Conservation (phyloP, 257 asterid species). For the Capsicum rhomboideum region DNA sequence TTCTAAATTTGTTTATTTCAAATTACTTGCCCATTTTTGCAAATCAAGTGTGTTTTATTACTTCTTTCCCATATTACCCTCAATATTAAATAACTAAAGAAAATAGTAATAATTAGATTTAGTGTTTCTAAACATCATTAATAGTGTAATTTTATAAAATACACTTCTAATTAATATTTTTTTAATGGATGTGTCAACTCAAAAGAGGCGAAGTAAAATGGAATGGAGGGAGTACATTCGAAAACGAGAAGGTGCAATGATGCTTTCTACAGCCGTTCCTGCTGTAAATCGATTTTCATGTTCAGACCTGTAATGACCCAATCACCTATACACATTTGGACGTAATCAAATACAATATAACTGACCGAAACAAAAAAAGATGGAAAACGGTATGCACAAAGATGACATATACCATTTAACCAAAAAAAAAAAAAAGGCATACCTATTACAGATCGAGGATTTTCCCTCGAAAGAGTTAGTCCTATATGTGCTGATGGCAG, state of each 20-base stretch:
- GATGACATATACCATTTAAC: background rate
- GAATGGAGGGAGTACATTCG: no score
- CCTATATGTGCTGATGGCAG: background rate
- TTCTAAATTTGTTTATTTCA: no score
- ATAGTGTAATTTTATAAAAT: no score
- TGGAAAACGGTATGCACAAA: constrained; percentile 19
- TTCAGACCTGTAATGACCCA: constrained; percentile 1
- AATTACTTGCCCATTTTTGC: no score
- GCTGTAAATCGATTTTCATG: constrained; percentile 6
- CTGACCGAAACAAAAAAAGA: background rate
- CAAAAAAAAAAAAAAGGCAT: background rate
- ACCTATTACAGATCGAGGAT: background rate
- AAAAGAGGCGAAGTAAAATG: no score
- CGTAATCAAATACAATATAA: constrained; percentile 2
- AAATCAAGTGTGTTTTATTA: no score
- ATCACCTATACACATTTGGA: constrained; percentile 18
- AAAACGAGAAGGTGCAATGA: constrained; percentile 2
- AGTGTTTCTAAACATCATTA: no score
- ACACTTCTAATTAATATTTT: no score
- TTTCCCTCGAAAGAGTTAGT: background rate
- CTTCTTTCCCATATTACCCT: no score
- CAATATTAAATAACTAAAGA: no score
- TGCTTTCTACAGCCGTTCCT: constrained; percentile 4
- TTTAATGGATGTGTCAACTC: no score
- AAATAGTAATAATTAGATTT: no score